phyloP scores from a whole-genome alignment of 768 basidiomycete genomes.

The Lactifluus pinguis region DNA sequence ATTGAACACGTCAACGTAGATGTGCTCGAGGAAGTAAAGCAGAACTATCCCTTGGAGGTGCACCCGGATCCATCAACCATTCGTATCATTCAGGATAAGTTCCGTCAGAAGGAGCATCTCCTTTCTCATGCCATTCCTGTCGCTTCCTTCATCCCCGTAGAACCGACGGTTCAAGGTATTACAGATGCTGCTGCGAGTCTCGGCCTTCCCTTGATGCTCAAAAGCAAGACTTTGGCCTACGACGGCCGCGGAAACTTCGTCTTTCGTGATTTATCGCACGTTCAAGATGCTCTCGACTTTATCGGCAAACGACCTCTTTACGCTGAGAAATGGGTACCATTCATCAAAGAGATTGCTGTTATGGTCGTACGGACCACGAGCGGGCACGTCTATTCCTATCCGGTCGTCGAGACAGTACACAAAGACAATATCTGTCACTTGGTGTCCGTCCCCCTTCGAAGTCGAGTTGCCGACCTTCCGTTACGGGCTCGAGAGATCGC shows the following conservation, averaged over 20 bases:
- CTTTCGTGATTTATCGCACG: slow-evolving; percentile 45
- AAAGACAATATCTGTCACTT: slow-evolving; percentile 90
- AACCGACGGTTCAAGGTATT: slow-evolving; percentile 43
- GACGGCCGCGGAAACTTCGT: slow-evolving; percentile 93
- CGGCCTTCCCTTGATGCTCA: slow-evolving; percentile 90
- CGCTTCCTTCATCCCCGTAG: slow-evolving; percentile 52
- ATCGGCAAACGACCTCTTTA: slow-evolving; percentile 72
- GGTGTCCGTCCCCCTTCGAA: slow-evolving; percentile 81
- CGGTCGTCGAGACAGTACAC: slow-evolving; percentile 91
- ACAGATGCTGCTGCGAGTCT: slow-evolving; percentile 44
- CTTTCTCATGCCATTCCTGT: slow-evolving; percentile 40
- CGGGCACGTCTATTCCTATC: slow-evolving; percentile 77
- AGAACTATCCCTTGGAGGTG: slow-evolving; percentile 26
- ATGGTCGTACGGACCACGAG: slow-evolving; percentile 83
- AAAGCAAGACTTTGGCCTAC: slow-evolving; percentile 91
- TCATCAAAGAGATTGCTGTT: slow-evolving; percentile 85
- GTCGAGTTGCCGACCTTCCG: slow-evolving; percentile 43
- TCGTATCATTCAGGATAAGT: slow-evolving; percentile 72
- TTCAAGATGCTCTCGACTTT: slow-evolving; percentile 43
- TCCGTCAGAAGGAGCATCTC: slow-evolving; percentile 57
- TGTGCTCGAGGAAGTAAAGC: slow-evolving; percentile 56
- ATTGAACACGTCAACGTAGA: slow-evolving; percentile 90
- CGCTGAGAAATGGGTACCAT: slow-evolving; percentile 90
- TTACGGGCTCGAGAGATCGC: slow-evolving; percentile 62
- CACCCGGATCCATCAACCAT: slow-evolving; percentile 82